Percentiles rank a stretch among this genome's conserved stretches.
Conservation (phyloP, 306 rosid species). For the Cucumis hystrix region DNA sequence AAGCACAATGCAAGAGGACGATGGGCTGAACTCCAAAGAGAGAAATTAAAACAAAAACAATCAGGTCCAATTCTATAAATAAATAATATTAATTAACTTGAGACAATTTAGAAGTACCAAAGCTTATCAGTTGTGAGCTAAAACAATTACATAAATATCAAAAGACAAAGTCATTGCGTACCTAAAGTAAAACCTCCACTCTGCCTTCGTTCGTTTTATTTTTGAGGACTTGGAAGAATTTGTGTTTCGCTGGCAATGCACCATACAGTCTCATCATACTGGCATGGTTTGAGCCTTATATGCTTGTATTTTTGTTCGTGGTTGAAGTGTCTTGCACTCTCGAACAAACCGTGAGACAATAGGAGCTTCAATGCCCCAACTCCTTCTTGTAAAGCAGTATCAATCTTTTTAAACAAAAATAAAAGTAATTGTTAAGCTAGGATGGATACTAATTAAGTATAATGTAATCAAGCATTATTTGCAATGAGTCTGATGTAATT, state of each 20-base stretch:
- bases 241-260: background rate
- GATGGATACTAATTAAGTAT: background rate
- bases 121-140: background rate
- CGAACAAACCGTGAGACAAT: slow-evolving; percentile 34
- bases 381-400: slow-evolving; percentile 24
- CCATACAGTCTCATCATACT: slow-evolving; percentile 7
- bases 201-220: background rate
- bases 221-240: background rate
- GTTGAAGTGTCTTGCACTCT: slow-evolving; percentile 60
- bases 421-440: background rate
- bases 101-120: background rate
- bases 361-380: slow-evolving; percentile 39
- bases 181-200: background rate
- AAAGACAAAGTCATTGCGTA: background rate
- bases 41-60: background rate
- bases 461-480: background rate
- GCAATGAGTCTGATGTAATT: background rate
- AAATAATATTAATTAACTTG: background rate
- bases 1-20: background rate
- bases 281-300: slow-evolving; percentile 47
- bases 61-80: background rate
- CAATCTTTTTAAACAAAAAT: slow-evolving; percentile 15
- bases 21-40: background rate
- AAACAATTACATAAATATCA: background rate
- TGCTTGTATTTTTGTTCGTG: slow-evolving; percentile 71